Percentiles rank a stretch among this genome's conserved stretches.
phyloP scores from a whole-genome alignment of 192 early-diverging fungal species.

The Podochytrium sp. region DNA sequence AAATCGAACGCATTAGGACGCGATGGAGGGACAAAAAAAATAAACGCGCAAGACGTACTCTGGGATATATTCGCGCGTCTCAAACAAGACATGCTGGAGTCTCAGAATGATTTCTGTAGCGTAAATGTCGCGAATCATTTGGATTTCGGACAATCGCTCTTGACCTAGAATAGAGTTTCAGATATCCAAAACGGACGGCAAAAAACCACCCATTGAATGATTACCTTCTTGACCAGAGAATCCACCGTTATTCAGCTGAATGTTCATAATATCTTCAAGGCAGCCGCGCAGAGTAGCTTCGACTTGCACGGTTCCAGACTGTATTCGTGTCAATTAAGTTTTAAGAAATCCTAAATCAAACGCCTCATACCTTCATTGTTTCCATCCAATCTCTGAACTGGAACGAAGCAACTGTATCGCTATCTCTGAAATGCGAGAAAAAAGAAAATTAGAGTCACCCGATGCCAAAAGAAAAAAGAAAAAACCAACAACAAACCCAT shows the following conservation, averaged over 20 bases:
- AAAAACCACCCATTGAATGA: neutral
- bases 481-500: too few species aligned
- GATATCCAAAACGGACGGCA: neutral
- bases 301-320: conserved; percentile 14
- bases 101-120: conserved; percentile 69
- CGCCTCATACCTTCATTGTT: neutral
- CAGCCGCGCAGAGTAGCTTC: neutral
- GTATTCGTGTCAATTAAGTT: neutral
- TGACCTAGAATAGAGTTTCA: neutral
- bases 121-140: conserved; percentile 43
- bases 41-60: conserved; percentile 42
- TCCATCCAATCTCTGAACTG: conserved; percentile 17
- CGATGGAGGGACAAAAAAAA: neutral
- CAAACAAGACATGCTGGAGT: conserved; percentile 70
- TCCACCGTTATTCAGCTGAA: neutral
- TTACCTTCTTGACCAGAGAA: conserved; percentile 11
- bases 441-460: too few species aligned
- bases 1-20: neutral
- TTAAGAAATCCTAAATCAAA: neutral
- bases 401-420: neutral
- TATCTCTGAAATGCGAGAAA: neutral
- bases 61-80: conserved; percentile 58
- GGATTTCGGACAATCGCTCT: conserved; percentile 18
- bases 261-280: neutral
- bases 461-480: too few species aligned